phyloP scores from a whole-genome alignment of 2,329 filamentous ascomycete genomes.

The Trichothecium sympodiale region DNA sequence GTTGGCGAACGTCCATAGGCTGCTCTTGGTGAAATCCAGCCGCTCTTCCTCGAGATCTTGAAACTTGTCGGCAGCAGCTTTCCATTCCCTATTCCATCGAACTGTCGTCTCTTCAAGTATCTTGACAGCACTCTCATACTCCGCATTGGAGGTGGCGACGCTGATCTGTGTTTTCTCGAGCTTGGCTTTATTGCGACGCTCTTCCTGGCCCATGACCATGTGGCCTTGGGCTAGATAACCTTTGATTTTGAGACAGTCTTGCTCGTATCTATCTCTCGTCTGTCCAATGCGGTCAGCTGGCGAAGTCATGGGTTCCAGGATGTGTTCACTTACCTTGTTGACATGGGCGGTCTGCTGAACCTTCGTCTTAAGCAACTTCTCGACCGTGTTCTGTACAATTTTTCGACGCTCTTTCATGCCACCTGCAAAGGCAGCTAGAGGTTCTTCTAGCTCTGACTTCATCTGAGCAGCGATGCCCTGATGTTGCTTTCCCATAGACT shows the following conservation, averaged over 20 bases:
- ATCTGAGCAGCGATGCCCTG: conserved; percentile 84
- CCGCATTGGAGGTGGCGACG: conserved; percentile 77
- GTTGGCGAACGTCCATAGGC: conserved; percentile 95
- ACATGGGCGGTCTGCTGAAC: conserved; percentile 81
- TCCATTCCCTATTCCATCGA: conserved; percentile 98
- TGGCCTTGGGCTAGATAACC: conserved; percentile 96
- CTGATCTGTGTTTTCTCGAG: conserved; percentile 98
- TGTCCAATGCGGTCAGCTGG: conserved; percentile 19
- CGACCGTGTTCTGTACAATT: conserved; percentile 87
- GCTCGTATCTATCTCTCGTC: conserved; percentile 89
- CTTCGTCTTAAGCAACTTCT: conserved; percentile 89
- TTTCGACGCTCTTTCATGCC: conserved; percentile 95
- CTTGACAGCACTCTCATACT: conserved; percentile 91
- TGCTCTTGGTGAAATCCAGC: conserved; percentile 94
- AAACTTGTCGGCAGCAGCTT: conserved; percentile 95
- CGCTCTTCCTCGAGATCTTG: conserved; percentile 97
- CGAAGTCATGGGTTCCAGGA: background rate
- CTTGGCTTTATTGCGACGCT: conserved; percentile 97
- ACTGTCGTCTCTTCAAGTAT: conserved; percentile 88
- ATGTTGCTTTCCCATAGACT: conserved; percentile 89
- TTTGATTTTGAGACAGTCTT: conserved; percentile 97
- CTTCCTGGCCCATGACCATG: conserved; percentile 99
- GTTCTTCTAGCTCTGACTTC: conserved; percentile 93
- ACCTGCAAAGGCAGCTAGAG: conserved; percentile 79
- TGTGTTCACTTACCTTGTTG: conserved; percentile 59